Evolutionary conservation across 2,329 filamentous ascomycete species (phyloP).

Genomic region (Hymenoscyphus repandus): DNA sequence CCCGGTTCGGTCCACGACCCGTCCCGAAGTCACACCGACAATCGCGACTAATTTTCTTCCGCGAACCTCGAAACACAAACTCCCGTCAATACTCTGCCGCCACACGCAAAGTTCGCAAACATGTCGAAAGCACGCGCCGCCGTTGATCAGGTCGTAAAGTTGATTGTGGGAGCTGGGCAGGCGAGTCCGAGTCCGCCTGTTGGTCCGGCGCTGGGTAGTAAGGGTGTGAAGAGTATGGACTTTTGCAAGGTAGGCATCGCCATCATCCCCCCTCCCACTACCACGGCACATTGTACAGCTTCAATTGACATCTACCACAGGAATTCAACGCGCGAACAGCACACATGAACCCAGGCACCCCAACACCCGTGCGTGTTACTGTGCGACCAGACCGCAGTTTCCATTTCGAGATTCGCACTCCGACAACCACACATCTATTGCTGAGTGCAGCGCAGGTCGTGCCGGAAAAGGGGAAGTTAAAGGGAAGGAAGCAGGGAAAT

Average conservation of each 20-base stretch:
- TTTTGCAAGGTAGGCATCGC: conserved; percentile 90
- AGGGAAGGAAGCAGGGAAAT: conserved; percentile 62
- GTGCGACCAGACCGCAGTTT: conserved; percentile 93
- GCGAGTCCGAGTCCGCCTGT: conserved; percentile 93
- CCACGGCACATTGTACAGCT: neutral
- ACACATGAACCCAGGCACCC: conserved; percentile 75
- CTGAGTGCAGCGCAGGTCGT: conserved; percentile 76
- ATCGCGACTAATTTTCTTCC: neutral
- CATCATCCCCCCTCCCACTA: neutral
- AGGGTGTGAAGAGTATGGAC: conserved; percentile 99
- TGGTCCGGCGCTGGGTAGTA: conserved; percentile 90
- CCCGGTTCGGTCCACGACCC: no score
- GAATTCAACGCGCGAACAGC: conserved; percentile 96
- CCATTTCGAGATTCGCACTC: conserved; percentile 87
- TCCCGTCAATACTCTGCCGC: neutral
- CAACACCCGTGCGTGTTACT: conserved; percentile 83
- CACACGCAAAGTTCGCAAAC: conserved; percentile 14
- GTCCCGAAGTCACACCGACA: no score
- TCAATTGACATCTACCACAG: conserved; percentile 40
- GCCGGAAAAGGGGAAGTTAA: conserved; percentile 65
- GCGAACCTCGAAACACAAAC: neutral
- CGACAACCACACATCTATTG: conserved; percentile 87
- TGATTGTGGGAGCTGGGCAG: conserved; percentile 94
- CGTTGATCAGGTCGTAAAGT: conserved; percentile 78
- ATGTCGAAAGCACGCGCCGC: conserved; percentile 33